Evolutionary conservation across 2,329 filamentous ascomycete species (phyloP).

Genomic region (Pseudocercospora fijiensis): DNA sequence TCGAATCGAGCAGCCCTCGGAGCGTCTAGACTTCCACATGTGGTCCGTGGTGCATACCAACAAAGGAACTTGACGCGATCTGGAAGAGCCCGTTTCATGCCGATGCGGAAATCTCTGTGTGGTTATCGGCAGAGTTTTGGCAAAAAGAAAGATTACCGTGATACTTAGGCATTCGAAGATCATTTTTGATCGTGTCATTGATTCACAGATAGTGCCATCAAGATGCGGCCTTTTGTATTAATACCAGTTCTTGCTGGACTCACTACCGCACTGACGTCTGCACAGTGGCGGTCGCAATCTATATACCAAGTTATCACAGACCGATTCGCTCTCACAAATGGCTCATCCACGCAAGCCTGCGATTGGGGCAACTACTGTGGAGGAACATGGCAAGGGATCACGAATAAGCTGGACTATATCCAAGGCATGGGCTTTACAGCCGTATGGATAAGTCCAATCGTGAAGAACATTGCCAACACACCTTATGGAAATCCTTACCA

Average conservation of each 20-base stretch:
- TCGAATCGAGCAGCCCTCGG: constrained; percentile 5
- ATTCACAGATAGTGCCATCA: not conserved
- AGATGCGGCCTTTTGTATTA: not conserved
- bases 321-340: constrained; percentile 53
- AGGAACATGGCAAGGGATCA: constrained; percentile 49
- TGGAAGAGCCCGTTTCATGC: not conserved
- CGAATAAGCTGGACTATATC: constrained; percentile 50
- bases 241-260: constrained; percentile 15
- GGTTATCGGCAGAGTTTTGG: too few relatives aligned
- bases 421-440: constrained; percentile 52
- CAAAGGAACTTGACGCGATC: constrained; percentile 9
- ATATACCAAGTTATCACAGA: constrained; percentile 62
- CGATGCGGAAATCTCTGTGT: constrained; percentile 4
- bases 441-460: constrained; percentile 43
- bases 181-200: not conserved
- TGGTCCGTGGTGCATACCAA: constrained; percentile 3
- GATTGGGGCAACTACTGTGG: constrained; percentile 47
- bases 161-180: not conserved
- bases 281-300: constrained; percentile 49
- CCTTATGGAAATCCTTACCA: constrained; percentile 47
- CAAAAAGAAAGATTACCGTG: not conserved
- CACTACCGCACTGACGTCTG: constrained; percentile 19
- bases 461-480: constrained; percentile 42
- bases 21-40: not conserved
- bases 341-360: constrained; percentile 47